A percentile compares a stretch with the other conserved stretches of the same genome.
Evolutionary conservation across 345 rosid genomes (phyloP).

Genomic region (Noccaea caerulescens): DNA sequence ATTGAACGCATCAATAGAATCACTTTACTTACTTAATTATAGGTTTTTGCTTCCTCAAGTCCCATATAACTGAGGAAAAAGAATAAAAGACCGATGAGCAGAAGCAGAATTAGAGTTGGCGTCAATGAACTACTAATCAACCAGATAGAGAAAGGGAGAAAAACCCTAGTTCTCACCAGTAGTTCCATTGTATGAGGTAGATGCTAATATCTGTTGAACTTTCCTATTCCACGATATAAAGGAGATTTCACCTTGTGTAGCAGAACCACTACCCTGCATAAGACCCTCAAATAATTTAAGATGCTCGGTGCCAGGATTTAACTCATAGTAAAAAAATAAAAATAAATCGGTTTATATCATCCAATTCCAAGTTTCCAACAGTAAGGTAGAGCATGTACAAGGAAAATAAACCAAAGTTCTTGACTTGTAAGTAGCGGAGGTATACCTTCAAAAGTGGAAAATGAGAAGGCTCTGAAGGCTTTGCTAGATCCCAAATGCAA

Average conservation of each 20-base stretch:
- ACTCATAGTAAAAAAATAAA: not conserved
- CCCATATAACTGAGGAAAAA: conserved; percentile 83
- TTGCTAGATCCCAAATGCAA: conserved; percentile 90
- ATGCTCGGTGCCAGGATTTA: conserved; percentile 14
- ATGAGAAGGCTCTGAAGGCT: conserved; percentile 81
- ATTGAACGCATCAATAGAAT: not conserved
- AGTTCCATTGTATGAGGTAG: conserved; percentile 91
- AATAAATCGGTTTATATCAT: conserved; percentile 4
- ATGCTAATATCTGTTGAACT: conserved; percentile 90
- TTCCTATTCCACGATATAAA: conserved; percentile 95
- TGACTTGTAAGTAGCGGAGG: conserved; percentile 9
- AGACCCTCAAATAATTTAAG: conserved; percentile 24
- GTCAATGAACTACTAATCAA: not conserved
- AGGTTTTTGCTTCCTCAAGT: conserved; percentile 95
- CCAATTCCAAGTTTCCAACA: conserved; percentile 1
- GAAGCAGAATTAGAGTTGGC: conserved; percentile 8
- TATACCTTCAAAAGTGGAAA: conserved; percentile 83
- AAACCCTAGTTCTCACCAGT: conserved; percentile 67
- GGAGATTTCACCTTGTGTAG: conserved; percentile 96
- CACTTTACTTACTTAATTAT: conserved; percentile 69
- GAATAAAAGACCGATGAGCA: conserved; percentile 8
- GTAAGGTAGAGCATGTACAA: not conserved
- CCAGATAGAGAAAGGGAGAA: conserved; percentile 1
- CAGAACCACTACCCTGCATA: conserved; percentile 88
- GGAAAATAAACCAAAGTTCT: not conserved